Base-by-base conservation (phyloP, 305 asterid genomes). In the Solanum aculeatissimum region DNA sequence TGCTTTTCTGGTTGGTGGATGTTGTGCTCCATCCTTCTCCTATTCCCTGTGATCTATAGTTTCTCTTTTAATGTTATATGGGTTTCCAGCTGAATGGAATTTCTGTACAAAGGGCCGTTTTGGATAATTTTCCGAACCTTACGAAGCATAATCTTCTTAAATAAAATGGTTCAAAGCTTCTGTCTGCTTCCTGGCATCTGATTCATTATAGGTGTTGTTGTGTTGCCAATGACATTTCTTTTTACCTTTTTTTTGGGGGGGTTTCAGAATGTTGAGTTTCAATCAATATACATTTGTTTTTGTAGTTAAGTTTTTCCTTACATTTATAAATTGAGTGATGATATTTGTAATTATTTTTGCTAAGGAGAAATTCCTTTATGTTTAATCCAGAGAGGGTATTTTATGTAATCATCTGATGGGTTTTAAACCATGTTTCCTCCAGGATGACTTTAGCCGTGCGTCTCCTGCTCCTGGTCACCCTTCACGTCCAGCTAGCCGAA, bases 401-500 rank as follows among this genome's bases (percentile, higher is more conserved):
- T 47, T 27, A 23, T 49, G 38, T 21, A 29, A 32, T 8, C 29
- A 57, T 78, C 47, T 53, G 42, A 6, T 13, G 71, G 29, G 43
- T 42, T 49, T 19, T 74, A 53, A 29, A 21, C 83, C 75, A 29
- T 25, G 81, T 13, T 86, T 60, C 21, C 19, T 89, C 86, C 97
- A 97, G 99, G 98, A 90, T 84, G 99, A 94, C 89, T 29, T 92
- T 86, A 89, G 92, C 92, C 95, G 92, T 62, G 87, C 90, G n/a
- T 84, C 92, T 87, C 91, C 97, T 68, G 92, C 85, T 68, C 88
- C 98, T 55, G 93, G 93, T 78, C 94, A 89, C 85, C 95, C 96
- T 75, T 97, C 98, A 82, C 98, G 97, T 71, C 98, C 99, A 54
- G 90, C 93, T 32, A 94, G 98, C 86, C 91, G 97, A 87, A 97